These are phyloP conservation scores for Globisporangium orthogonon DNA, from an alignment of 352 stramenopile genomes.

Conservation along the genomic window DNA sequence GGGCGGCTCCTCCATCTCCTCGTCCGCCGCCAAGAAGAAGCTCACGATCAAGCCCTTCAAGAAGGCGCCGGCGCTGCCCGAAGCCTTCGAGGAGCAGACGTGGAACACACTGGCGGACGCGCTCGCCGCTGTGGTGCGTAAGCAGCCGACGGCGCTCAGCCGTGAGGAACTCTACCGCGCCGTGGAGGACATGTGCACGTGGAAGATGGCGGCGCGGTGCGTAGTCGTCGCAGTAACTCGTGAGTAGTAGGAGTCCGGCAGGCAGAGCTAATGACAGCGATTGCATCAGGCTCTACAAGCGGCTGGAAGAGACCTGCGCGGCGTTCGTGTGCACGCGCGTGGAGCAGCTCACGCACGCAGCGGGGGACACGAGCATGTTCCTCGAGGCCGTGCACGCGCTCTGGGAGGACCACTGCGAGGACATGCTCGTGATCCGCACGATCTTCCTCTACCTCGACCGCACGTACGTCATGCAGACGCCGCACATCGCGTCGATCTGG, in stretches of 20 bases:
- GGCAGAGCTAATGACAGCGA: background rate
- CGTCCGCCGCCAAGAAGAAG: conserved; percentile 47
- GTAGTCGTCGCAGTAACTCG: background rate
- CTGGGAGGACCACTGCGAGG: conserved; percentile 89
- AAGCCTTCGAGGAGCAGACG: conserved; percentile 69
- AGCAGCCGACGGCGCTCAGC: conserved; percentile 57
- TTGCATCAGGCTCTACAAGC: conserved; percentile 40
- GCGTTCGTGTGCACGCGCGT: conserved; percentile 54
- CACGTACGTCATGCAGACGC: conserved; percentile 85
- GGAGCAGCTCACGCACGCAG: conserved; percentile 46
- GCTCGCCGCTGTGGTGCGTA: conserved; percentile 57
- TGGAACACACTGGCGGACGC: conserved; percentile 68
- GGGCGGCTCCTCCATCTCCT: background rate
- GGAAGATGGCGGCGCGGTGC: conserved; percentile 84
- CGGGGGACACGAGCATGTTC: conserved; percentile 62
- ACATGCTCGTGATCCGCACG: conserved; percentile 90
- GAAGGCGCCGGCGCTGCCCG: conserved; percentile 62
- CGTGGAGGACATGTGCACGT: conserved; percentile 89
- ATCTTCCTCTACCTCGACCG: conserved; percentile 93
- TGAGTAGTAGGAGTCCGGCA: background rate
- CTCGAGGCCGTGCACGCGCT: conserved; percentile 68
- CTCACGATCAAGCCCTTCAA: conserved; percentile 87
- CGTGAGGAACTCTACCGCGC: conserved; percentile 81
- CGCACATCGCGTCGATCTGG: conserved; percentile 85
- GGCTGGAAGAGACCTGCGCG: conserved; percentile 64